phyloP scores from a whole-genome alignment of 371 early-diverging fungal species.

The Rhizopus delemar region DNA sequence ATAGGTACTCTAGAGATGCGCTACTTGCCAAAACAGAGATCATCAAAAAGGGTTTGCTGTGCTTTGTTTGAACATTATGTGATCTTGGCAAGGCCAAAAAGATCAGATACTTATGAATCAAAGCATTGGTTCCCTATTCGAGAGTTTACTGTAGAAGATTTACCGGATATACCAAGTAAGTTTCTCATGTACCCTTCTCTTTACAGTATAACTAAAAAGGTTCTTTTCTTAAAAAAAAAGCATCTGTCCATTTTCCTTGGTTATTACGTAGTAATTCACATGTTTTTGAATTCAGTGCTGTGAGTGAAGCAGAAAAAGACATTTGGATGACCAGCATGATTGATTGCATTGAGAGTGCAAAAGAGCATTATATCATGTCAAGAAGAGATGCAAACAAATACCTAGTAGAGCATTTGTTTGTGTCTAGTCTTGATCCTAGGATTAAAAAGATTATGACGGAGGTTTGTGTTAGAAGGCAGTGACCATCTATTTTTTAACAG shows the following conservation, averaged over 20 bases:
- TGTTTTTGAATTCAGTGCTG: slow-evolving; percentile 21
- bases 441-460: neutral
- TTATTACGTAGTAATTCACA: slow-evolving; percentile 15
- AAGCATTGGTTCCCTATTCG: slow-evolving; percentile 61
- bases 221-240: slow-evolving; percentile 1
- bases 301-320: slow-evolving; percentile 21
- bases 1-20: slow-evolving; percentile 50
- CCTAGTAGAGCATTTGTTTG: slow-evolving; percentile 26
- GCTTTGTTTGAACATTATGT: slow-evolving; percentile 58
- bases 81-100: slow-evolving; percentile 56
- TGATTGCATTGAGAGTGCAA: slow-evolving; percentile 20
- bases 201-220: neutral
- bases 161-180: slow-evolving; percentile 34
- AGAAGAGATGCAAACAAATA: slow-evolving; percentile 7
- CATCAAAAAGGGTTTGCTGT: slow-evolving; percentile 45
- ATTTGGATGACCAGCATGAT: slow-evolving; percentile 23
- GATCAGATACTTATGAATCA: slow-evolving; percentile 49
- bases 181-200: no score
- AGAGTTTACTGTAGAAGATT: slow-evolving; percentile 43
- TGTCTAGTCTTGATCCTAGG: slow-evolving; percentile 26
- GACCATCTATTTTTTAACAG: no score
- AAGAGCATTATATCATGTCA: slow-evolving; percentile 6
- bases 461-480: neutral
- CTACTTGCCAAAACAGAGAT: slow-evolving; percentile 14
- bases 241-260: slow-evolving; percentile 18